Conservation (phyloP, 2,329 filamentous ascomycete genomes). For the Colletotrichum cereale region DNA sequence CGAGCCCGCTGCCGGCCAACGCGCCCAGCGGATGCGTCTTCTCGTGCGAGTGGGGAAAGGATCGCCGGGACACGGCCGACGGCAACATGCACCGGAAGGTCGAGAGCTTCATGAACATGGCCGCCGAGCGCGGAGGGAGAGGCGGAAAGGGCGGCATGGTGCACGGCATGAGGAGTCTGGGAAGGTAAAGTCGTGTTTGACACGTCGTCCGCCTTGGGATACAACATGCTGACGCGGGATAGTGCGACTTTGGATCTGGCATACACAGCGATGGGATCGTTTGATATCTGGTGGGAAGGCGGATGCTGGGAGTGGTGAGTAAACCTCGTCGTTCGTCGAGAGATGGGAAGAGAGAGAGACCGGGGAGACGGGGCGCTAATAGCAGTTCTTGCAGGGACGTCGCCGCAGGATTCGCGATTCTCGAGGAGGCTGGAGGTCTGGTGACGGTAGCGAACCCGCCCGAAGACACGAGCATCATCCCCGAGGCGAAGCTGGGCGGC, state of each 20-base stretch:
- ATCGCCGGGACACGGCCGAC: constrained; percentile 73
- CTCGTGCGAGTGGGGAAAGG: constrained; percentile 85
- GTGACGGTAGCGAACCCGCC: constrained; percentile 82
- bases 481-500: constrained; percentile 73
- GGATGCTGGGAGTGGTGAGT: constrained; percentile 83
- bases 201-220: not conserved
- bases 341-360: constrained; percentile 55
- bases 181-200: constrained; percentile 55
- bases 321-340: constrained; percentile 56
- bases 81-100: constrained; percentile 80
- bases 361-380: constrained; percentile 64
- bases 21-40: constrained; percentile 80
- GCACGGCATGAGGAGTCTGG: constrained; percentile 79
- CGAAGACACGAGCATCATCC: constrained; percentile 66
- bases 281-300: constrained; percentile 88
- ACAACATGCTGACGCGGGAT: not conserved
- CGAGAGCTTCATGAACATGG: constrained; percentile 82
- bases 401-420: constrained; percentile 78
- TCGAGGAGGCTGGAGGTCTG: constrained; percentile 80
- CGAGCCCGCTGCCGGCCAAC: constrained; percentile 70
- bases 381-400: constrained; percentile 69
- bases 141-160: constrained; percentile 82
- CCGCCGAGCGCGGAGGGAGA: constrained; percentile 72
- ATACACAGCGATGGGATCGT: constrained; percentile 79
- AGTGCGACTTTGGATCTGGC: constrained; percentile 81